Evolutionary conservation across 2,329 filamentous ascomycete species (phyloP), one percentile per base, ranked within the genome.

Genomic region (Tolypocladium nubicola): DNA sequence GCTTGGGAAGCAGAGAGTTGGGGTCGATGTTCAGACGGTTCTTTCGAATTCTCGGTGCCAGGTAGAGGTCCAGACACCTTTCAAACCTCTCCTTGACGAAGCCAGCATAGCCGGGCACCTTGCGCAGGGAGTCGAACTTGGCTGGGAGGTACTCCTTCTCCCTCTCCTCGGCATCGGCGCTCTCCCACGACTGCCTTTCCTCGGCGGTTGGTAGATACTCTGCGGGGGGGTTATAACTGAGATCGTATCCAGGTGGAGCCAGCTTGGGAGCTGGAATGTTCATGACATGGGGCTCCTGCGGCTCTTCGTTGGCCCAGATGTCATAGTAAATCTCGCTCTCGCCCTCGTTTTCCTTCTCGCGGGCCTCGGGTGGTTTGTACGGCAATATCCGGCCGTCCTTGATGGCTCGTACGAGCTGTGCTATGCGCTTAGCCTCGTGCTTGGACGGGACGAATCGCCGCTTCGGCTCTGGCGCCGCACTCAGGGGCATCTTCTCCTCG

Each of bases 1-100:
- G 79, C 71, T 97, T 97, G 14, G 94, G 93, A 40, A 99, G 81
- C 54, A 99, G 78, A 41, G 90, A 96, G 71, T 89, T 88, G 3
- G 94, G 94, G 66, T 99, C 94, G 67, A 99, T 97, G 74, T 97
- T 96, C 67, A 99, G 83, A 72, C 92, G 89, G 76, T 92, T 97
- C 71, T 95, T 88, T 59, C 93, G 85, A 57, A 99, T 85, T 67
- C 94, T 83, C 52, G 95, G 94, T 19, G 95, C 94, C 59, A 99
- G 81, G 71, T 99, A 99, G 21, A 99, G 81, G 73, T 99, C 95
- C 64, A 99, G 77, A 70, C 91, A 97, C 62, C 95, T 82, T 72
- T 99, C 92, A 66, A 99, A 99, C 63, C 92, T 87, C 73, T 99
- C 94, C 72, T 97, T 96, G 70, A 99, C 85, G 63, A 97, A 90